Base-by-base conservation (phyloP, 2,329 filamentous ascomycete genomes). In the Alternaria sp. region DNA sequence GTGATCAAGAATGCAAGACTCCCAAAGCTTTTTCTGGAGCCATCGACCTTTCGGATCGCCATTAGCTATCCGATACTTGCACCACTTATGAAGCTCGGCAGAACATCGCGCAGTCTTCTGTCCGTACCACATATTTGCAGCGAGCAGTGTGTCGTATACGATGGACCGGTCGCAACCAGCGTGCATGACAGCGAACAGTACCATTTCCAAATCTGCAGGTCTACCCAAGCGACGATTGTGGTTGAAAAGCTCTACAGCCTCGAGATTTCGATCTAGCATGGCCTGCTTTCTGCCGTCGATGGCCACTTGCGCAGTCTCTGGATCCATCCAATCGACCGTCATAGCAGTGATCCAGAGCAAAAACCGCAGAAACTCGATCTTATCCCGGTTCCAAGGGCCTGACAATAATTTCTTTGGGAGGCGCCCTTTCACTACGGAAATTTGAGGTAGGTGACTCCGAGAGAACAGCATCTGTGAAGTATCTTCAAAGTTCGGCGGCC, bases 161-260 rank as follows among this genome's bases (percentile, higher is more conserved):
- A 78, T 72, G 1, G 69, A 74, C 4, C 73, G 62, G 55, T 73
- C 63, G 59, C 75, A 78, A 1, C 65, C 69, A 18, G 67, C 74
- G 45, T 77, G 68, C 3, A 70, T 52, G 4, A 76, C 72, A 5
- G 74, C 71, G 20, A 74, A 76, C 5, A 55, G 57, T 0, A 78
- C 64, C 9, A 57, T 65, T 8, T 66, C 63, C 12, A 77, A 32
- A 6, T 38, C 57, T 3, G 75, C 71, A 2, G 66, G 49, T 54
- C 67, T 71, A 0, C 74, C 76, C 3, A 78, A 65, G 1, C 74
- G 65, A 10, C 74, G 65, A 34, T 75, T 74, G 36, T 76, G 70
- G 36, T 76, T 75, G 62, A 77, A 77, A 0, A 77, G 62, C 46
- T 77, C 71, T 7, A 78, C 74, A 5, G 67, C 75, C n/a, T 72